Evolutionary conservation across 169 alveolate genomes (phyloP).

Genomic region (Plasmodium yoelii): DNA sequence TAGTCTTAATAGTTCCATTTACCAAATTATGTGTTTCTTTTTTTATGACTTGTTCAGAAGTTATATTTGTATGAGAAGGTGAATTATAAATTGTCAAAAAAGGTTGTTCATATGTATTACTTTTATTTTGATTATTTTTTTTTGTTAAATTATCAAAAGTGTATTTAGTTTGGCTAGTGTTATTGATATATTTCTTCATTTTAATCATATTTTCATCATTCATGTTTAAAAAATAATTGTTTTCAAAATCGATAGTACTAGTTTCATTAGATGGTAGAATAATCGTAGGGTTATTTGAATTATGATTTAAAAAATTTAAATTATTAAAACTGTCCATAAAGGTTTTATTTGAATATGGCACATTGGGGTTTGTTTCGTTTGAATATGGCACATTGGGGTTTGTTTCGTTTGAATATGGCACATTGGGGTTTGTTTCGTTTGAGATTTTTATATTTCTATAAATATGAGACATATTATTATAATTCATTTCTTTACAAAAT

Average conservation of each 20-base stretch:
- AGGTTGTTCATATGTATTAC: too few relatives aligned
- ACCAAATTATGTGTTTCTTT: neutral
- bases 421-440: conserved; percentile 12
- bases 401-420: conserved; percentile 34
- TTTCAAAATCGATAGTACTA: neutral
- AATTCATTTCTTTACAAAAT: too few relatives aligned
- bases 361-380: conserved; percentile 13
- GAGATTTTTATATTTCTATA: neutral
- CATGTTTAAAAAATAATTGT: too few relatives aligned
- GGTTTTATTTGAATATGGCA: conserved; percentile 36
- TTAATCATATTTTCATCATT: too few relatives aligned
- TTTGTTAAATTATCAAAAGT: too few relatives aligned
- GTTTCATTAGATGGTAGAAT: conserved; percentile 33
- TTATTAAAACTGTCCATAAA: conserved; percentile 18
- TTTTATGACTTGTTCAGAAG: neutral
- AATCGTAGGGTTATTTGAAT: conserved; percentile 16
- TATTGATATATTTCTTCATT: too few relatives aligned
- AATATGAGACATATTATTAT: too few relatives aligned
- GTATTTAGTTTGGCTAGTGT: too few relatives aligned
- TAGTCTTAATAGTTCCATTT: conserved; percentile 24
- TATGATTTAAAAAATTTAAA: neutral
- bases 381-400: conserved; percentile 6
- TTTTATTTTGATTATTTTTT: too few relatives aligned
- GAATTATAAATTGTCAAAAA: too few relatives aligned
- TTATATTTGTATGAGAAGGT: too few relatives aligned